phyloP scores from a whole-genome alignment of 2,329 filamentous ascomycete genomes.

The Pyricularia pennisetigena region DNA sequence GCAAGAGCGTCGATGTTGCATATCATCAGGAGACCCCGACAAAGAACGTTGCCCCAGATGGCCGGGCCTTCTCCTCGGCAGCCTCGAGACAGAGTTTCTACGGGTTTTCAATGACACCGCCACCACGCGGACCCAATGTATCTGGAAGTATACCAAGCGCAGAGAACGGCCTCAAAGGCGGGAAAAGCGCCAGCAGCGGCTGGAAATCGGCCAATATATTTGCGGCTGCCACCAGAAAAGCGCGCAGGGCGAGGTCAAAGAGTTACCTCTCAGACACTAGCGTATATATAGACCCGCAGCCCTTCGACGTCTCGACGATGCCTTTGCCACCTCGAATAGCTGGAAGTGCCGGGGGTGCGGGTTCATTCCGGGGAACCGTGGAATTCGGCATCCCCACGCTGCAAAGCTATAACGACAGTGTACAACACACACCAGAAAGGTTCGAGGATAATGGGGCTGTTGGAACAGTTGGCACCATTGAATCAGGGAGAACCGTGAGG shows the following conservation, averaged over 20 bases:
- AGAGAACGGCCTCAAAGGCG: neutral
- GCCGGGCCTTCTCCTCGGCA: neutral
- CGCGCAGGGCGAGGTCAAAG: conserved; percentile 7
- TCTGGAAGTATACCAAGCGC: neutral
- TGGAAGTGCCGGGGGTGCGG: conserved; percentile 11
- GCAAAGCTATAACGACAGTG: conserved; percentile 9
- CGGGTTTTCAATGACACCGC: neutral
- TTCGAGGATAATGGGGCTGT: neutral
- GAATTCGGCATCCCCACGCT: conserved; percentile 18
- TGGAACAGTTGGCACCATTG: neutral
- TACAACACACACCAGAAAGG: conserved; percentile 14
- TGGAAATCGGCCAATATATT: neutral
- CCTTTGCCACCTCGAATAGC: conserved; percentile 7
- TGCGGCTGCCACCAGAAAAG: neutral
- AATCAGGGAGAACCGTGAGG: neutral
- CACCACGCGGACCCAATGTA: neutral
- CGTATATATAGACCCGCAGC: conserved; percentile 12
- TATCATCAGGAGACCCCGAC: neutral
- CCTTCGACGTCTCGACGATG: conserved; percentile 8
- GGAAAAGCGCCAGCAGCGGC: neutral
- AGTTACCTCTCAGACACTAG: conserved; percentile 15
- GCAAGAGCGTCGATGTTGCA: conserved; percentile 10
- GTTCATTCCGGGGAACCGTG: conserved; percentile 17
- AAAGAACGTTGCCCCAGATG: neutral
- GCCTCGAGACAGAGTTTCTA: neutral